Evolutionary conservation across 2,329 filamentous ascomycete species (phyloP).

Genomic region (Eurotiales sp.): DNA sequence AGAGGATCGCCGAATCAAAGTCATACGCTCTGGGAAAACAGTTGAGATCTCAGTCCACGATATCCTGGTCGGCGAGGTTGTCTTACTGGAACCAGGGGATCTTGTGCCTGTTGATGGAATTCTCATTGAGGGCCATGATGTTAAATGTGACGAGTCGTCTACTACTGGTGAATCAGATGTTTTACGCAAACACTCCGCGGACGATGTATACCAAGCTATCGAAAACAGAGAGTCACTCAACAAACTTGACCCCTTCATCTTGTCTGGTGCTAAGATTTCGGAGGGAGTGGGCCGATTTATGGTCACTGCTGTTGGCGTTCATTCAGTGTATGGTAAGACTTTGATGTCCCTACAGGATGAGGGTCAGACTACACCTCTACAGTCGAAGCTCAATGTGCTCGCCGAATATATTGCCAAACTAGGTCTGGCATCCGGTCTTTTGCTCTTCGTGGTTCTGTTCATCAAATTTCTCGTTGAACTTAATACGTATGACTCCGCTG

Average conservation of each 20-base stretch:
- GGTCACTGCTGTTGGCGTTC: slow-evolving; percentile 68
- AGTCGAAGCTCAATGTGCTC: slow-evolving; percentile 71
- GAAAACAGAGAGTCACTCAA: slow-evolving; percentile 57
- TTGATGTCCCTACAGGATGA: slow-evolving; percentile 75
- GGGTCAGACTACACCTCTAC: slow-evolving; percentile 72
- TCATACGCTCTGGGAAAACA: slow-evolving; percentile 69
- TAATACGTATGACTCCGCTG: slow-evolving; percentile 44
- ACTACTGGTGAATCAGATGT: slow-evolving; percentile 73
- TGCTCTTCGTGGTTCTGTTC: slow-evolving; percentile 74
- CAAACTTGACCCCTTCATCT: slow-evolving; percentile 74
- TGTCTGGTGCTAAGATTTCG: slow-evolving; percentile 73
- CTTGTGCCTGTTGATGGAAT: slow-evolving; percentile 70
- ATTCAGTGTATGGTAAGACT: slow-evolving; percentile 73
- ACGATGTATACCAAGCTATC: slow-evolving; percentile 62
- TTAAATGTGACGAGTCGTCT: slow-evolving; percentile 70
- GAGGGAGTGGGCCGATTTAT: slow-evolving; percentile 73
- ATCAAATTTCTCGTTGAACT: slow-evolving; percentile 71
- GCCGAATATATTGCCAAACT: slow-evolving; percentile 78
- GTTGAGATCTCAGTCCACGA: slow-evolving; percentile 68
- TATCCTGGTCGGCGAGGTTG: slow-evolving; percentile 68
- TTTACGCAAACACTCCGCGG: slow-evolving; percentile 62
- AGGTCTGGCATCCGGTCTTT: slow-evolving; percentile 65
- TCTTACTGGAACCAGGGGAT: slow-evolving; percentile 70
- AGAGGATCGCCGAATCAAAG: slow-evolving; percentile 69
- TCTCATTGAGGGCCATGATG: slow-evolving; percentile 62